Conservation (phyloP, 495 filamentous ascomycete species). For the Acidiella bohemica region DNA sequence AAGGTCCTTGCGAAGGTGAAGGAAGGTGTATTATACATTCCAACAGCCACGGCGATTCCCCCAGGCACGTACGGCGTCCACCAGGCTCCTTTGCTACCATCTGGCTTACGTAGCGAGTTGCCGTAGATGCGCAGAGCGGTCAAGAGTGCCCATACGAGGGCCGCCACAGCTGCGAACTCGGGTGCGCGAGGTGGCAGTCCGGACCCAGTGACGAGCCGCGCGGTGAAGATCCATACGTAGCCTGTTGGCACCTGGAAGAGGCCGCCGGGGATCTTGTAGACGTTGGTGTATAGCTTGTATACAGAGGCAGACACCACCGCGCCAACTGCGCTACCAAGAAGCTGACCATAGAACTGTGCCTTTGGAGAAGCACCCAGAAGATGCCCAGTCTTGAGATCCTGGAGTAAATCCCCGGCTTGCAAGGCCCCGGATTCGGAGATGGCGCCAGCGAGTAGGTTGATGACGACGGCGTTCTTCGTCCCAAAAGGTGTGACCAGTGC, state of each 20-base stretch:
- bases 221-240: conserved; percentile 95
- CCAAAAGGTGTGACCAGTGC: conserved; percentile 70
- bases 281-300: conserved; percentile 80
- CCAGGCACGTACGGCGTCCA: conserved; percentile 62
- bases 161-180: conserved; percentile 61
- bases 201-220: conserved; percentile 82
- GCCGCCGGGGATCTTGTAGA: conserved; percentile 75
- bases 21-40: conserved; percentile 94
- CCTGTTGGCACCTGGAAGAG: conserved; percentile 89
- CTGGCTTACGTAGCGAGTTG: conserved; percentile 25
- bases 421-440: conserved; percentile 77
- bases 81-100: conserved; percentile 33
- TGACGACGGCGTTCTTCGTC: conserved; percentile 66
- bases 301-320: conserved; percentile 76
- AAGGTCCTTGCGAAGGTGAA: conserved; percentile 85
- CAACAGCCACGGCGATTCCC: conserved; percentile 88
- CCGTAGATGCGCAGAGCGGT: conserved; percentile 54
- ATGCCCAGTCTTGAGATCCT: conserved; percentile 95
- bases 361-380: conserved; percentile 81
- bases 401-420: conserved; percentile 95
- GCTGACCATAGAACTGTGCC: conserved; percentile 92
- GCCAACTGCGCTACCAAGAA: conserved; percentile 80
- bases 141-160: conserved; percentile 50
- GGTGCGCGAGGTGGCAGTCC: conserved; percentile 72
- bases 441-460: conserved; percentile 90